Evolutionary conservation across 164 flowering plant genomes (phyloP).

Genomic region (Annona squamosa): DNA sequence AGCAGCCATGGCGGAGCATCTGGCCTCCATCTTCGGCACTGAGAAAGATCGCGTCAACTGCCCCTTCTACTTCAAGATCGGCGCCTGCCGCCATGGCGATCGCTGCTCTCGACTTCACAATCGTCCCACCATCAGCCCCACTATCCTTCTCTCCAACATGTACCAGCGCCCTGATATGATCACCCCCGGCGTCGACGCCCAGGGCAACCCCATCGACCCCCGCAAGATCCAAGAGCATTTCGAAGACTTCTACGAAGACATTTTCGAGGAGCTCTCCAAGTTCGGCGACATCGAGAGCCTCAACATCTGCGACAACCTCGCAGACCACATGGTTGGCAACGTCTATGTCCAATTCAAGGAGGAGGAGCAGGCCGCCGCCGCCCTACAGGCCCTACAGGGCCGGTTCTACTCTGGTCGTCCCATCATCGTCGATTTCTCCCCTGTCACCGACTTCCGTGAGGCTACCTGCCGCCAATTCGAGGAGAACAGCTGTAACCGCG

Average conservation of each 20-base stretch:
- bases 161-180: slow-evolving; percentile 70
- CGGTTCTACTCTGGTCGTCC: slow-evolving; percentile 82
- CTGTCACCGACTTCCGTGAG: slow-evolving; percentile 70
- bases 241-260: slow-evolving; percentile 62
- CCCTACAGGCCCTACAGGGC: slow-evolving; percentile 52
- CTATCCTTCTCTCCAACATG: slow-evolving; percentile 68
- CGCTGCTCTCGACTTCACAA: slow-evolving; percentile 73
- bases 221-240: slow-evolving; percentile 54
- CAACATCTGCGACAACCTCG: slow-evolving; percentile 68
- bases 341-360: slow-evolving; percentile 80
- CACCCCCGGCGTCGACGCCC: slow-evolving; percentile 58
- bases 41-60: slow-evolving; percentile 47
- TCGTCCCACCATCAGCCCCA: slow-evolving; percentile 63
- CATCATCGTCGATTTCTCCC: slow-evolving; percentile 68
- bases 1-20: slow-evolving; percentile 35
- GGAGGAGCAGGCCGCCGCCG: slow-evolving; percentile 82
- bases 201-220: slow-evolving; percentile 59
- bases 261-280: slow-evolving; percentile 68
- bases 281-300: slow-evolving; percentile 76
- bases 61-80: slow-evolving; percentile 49
- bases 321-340: slow-evolving; percentile 83
- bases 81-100: slow-evolving; percentile 72
- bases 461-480: slow-evolving; percentile 74
- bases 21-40: slow-evolving; percentile 46
- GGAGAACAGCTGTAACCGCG: slow-evolving; percentile 71